Evolutionary conservation across 257 asterid genomes (phyloP).

Genomic region (Henckelia pumila): DNA sequence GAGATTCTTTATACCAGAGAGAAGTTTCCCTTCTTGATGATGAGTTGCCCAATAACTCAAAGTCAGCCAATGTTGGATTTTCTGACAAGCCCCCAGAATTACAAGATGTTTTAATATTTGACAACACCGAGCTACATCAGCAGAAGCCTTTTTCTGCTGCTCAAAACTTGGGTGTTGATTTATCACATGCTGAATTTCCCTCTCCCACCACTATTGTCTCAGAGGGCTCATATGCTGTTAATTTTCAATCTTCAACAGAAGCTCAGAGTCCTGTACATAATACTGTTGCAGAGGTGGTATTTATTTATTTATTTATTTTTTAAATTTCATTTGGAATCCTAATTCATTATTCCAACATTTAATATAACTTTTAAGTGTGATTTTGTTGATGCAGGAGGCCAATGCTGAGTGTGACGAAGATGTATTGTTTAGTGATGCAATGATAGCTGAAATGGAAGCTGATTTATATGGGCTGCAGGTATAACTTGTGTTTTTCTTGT

Average conservation of each 20-base stretch:
- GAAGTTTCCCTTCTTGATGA: constrained; percentile 48
- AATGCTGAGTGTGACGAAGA: constrained; percentile 35
- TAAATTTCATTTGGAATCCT: constrained; percentile 4
- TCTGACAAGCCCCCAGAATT: constrained; percentile 29
- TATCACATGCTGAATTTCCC: constrained; percentile 34
- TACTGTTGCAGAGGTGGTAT: constrained; percentile 45
- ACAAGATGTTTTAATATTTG: constrained; percentile 21
- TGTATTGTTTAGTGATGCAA: constrained; percentile 61
- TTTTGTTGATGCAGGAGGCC: constrained; percentile 43
- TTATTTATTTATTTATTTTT: background rate
- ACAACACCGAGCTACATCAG: constrained; percentile 22
- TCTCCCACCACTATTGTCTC: constrained; percentile 24
- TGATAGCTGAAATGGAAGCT: constrained; percentile 83
- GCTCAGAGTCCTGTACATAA: constrained; percentile 35
- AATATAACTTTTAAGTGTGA: constrained; percentile 25
- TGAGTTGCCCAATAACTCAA: constrained; percentile 35
- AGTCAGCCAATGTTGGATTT: constrained; percentile 25
- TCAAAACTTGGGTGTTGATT: constrained; percentile 21
- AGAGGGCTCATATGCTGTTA: constrained; percentile 28
- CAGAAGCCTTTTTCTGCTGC: constrained; percentile 30
- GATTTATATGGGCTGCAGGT: constrained; percentile 79
- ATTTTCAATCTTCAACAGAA: constrained; percentile 32
- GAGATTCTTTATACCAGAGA: constrained; percentile 29
- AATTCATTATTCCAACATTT: constrained; percentile 10
- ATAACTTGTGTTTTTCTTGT: constrained; percentile 11